Evolutionary conservation across 768 basidiomycete species (phyloP), one percentile per base, ranked within the genome.

Genomic region (Crepidotus variabilis): DNA sequence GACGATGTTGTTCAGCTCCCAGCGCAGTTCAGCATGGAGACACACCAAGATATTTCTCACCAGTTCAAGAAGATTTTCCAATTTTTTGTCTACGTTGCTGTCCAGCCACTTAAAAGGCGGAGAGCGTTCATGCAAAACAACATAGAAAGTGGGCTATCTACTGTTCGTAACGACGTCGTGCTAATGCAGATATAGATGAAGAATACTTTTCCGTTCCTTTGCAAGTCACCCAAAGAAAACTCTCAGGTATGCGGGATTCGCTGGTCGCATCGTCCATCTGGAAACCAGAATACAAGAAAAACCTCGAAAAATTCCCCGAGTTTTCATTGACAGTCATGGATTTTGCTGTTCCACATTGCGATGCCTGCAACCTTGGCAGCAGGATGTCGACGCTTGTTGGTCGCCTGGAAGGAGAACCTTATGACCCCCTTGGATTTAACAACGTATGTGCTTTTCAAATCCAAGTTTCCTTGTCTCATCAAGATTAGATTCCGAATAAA

Each of bases 21-120:
- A 8, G 76, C 77, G 51, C 82, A 87, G 63, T 96, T 92, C 72
- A 93, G 90, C 69, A 85, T 90, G 85, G 80, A 81, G 54, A 78
- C 85, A 1, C 86, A 88, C 66, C 85, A 92, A 65, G 88, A 91
- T 62, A 75, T 89, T 18, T 73, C 81, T 13, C 81, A 88, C 59
- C 89, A 93, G 59, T 92, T 93, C 80, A 94, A 93, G 72, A 86
- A 88, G 36, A 78, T 94, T 46, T 93, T 91, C 61, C 93, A 96
- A 65, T 80, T 94, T 24, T 90, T 94, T 60, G 89, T 94, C 11
- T 86, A 94, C 61, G 73, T 95, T 43, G 88, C 88, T 35, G 84
- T 91, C 28, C 81, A 75, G 32, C 76, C 81, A 5, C 67, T 75
- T 16, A 69, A 67, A 2, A 75, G 84, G 47, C 76, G 90, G 18